Base-by-base conservation (phyloP, 306 rosid genomes). In the Betula pendula region DNA sequence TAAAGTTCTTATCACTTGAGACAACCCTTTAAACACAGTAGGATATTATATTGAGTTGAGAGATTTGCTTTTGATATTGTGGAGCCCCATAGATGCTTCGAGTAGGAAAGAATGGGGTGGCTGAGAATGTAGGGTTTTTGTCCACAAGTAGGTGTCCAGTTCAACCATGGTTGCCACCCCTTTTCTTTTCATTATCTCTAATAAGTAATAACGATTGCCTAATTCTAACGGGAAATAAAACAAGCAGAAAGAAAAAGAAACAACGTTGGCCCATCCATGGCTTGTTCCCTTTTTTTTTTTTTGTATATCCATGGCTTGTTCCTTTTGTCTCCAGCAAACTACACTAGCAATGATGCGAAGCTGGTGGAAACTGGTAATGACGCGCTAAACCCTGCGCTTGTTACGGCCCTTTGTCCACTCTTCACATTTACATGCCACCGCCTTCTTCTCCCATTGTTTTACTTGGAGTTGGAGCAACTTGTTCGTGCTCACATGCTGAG, bases 201-300 rank as follows among this genome's bases (percentile, higher is more conserved):
- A 65, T 38, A 66, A 40, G 38, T 43, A 33, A 65, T 38, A 66
- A 40, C 10, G 45, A 38, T 17, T n/a, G 70, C 48, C 48, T 35
- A 19, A 19, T 17, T 19, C 48, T n/a, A 17, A n/a, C 48, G 2
- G 70, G 70, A 24, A 73, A 53, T 63, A 82, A 85, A 85, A 85
- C 90, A 87, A 84, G 73, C 22, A 82, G 81, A 87, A 78, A 80
- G 84, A 6, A 72, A 79, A 78, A 73, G 79, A 82, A 70, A 69
- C n/a, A 38, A 47, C 27, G 17, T 75, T 81, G 91, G 84, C 90
- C 92, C 88, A 88, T 71, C 70, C 68, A 67, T 85, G 89, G 90
- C 91, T 78, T 55, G 73, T 81, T 85, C 82, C 84, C 76, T 75
- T 85, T 88, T n/a, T n/a, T n/a, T n/a, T n/a, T n/a, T n/a, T n/a